Base-by-base conservation (phyloP, 495 filamentous ascomycete species). In the Hypoxylon lienhwacheense region DNA sequence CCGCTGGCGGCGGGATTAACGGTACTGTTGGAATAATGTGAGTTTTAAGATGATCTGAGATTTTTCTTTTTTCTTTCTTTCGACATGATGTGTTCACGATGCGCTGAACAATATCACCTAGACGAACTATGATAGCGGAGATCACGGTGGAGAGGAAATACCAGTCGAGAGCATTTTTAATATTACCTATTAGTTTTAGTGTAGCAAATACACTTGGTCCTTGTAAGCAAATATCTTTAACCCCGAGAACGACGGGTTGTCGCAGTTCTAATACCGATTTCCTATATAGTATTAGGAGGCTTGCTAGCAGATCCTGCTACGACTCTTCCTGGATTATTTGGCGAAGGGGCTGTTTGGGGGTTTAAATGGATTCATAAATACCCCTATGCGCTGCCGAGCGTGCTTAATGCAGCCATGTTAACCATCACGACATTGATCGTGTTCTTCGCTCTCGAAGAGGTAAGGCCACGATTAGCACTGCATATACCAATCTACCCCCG, bases 1-100 rank as follows among this genome's bases (percentile, higher is more conserved):
- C 74, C 20, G 71, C 83, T 50, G 86, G 84, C 20, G 86, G 86
- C 17, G 79, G 77, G 2, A 73, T 88, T 54, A 90, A 90, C 66
- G 86, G 86, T 0, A 89, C 84, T 28, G 82, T 87, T 35, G 85
- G 85, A 4, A 84, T 87, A 32, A 86, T 86, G 71, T 65, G 22
- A 59, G 63, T 43, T 36, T n/a, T n/a, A n/a, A n/a, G n/a, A n/a
- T n/a, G n/a, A n/a, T n/a, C n/a, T n/a, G n/a, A n/a, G 19, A 24
- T 8, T 4, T 4, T 8, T 33, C 24, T 25, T 35, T 33, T 12
- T 11, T 1, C 5, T 25, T 15, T 7, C 31, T 5, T 4, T 4
- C n/a, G n/a, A n/a, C 12, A n/a, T 14, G 31, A 34, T 28, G 25
- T 28, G 10, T 10, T 28, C 10, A 20, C 15, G 5, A n/a, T 22